phyloP scores from a whole-genome alignment of 2,329 filamentous ascomycete species.

The Alternaria viburni region DNA sequence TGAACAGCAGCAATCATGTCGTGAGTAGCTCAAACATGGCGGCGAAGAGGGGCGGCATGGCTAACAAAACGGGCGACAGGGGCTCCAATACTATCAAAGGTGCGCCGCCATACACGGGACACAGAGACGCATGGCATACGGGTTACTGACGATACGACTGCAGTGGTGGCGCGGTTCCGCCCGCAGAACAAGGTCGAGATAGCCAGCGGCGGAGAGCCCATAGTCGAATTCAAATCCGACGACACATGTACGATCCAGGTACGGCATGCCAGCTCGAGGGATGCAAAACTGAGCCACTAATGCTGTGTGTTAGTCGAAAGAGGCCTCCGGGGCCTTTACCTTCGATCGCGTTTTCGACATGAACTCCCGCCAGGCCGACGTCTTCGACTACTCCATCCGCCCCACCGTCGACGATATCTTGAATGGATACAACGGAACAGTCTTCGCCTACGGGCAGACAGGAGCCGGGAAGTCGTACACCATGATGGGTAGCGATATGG shows the following conservation, averaged over 20 bases:
- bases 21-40: conserved; percentile 35
- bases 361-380: conserved; percentile 85
- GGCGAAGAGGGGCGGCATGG: conserved; percentile 30
- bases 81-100: conserved; percentile 57
- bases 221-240: conserved; percentile 85
- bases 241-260: conserved; percentile 89
- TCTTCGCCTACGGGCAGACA: conserved; percentile 98
- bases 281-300: conserved; percentile 13
- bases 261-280: conserved; percentile 44
- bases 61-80: conserved; percentile 48
- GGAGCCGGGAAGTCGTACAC: conserved; percentile 99
- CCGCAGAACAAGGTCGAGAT: conserved; percentile 96
- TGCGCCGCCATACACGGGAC: conserved; percentile 26
- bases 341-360: conserved; percentile 98
- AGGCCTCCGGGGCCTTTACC: conserved; percentile 81
- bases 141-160: conserved; percentile 35
- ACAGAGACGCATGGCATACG: not conserved
- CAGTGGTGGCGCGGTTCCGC: conserved; percentile 95
- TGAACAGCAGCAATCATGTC: conserved; percentile 45
- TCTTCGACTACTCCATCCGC: conserved; percentile 97
- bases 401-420: conserved; percentile 97
- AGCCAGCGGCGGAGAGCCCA: conserved; percentile 86
- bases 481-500: conserved; percentile 97
- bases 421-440: conserved; percentile 98
- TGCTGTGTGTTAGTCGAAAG: conserved; percentile 68